Percentiles rank a stretch among this genome's conserved stretches.
These are phyloP conservation scores for Calonectria hongkongensis DNA, from an alignment of 2,329 filamentous ascomycete species.

Conservation along the genomic window DNA sequence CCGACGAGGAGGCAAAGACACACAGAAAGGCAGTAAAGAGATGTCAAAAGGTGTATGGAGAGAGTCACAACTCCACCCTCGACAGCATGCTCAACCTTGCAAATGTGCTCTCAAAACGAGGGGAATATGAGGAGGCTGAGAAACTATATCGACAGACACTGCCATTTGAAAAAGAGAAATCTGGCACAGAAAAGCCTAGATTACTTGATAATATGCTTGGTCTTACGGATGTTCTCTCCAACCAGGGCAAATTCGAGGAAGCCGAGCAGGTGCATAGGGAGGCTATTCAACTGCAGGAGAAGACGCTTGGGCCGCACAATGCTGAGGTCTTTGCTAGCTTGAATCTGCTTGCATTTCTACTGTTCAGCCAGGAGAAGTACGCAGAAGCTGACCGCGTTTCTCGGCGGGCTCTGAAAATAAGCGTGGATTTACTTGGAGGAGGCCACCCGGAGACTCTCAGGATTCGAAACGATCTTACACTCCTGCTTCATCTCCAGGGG, in stretches of 20 bases:
- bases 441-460: conserved; percentile 5
- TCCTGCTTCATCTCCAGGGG: conserved; percentile 7
- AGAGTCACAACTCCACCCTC: neutral
- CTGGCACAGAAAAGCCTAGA: conserved; percentile 6
- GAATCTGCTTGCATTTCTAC: conserved; percentile 15
- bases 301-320: neutral
- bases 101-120: neutral
- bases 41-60: neutral
- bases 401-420: neutral
- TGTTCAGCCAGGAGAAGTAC: conserved; percentile 12
- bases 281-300: conserved; percentile 2
- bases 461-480: conserved; percentile 3
- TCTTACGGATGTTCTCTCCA: neutral
- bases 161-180: neutral
- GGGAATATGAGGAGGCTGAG: conserved; percentile 49
- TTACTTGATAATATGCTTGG: conserved; percentile 4
- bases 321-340: neutral
- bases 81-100: conserved; percentile 20
- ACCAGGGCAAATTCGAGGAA: conserved; percentile 17
- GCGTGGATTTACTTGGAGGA: conserved; percentile 3
- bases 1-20: conserved; percentile 43
- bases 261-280: neutral
- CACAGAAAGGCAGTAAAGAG: neutral
- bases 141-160: neutral
- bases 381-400: neutral